Evolutionary conservation across 208 protist species (phyloP).

Genomic region (Angomonas ambiguus): DNA sequence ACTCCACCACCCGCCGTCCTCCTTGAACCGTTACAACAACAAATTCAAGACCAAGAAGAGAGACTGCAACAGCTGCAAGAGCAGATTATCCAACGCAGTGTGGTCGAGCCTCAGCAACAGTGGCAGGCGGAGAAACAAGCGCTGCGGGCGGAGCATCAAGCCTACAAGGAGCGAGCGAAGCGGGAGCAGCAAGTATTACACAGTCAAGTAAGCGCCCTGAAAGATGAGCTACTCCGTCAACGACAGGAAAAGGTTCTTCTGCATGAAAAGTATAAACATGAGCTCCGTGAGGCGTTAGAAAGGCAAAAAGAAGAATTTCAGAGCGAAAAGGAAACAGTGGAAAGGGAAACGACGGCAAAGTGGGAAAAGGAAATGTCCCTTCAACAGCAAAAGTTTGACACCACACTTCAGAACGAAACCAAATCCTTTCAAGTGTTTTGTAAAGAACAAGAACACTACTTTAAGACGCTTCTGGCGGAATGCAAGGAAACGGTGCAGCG

Average conservation of each 20-base stretch:
- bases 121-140: conserved; percentile 2
- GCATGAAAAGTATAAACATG: not conserved
- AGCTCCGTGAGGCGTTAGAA: not conserved
- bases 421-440: not conserved
- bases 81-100: no score
- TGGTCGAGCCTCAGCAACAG: no score
- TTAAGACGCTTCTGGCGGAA: not conserved
- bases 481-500: not conserved
- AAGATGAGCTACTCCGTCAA: conserved; percentile 72
- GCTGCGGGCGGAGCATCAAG: conserved; percentile 1
- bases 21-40: not conserved
- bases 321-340: not conserved
- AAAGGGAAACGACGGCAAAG: not conserved
- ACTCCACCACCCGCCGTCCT: not conserved
- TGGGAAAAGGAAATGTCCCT: not conserved
- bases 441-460: not conserved
- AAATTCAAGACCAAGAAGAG: not conserved
- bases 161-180: conserved; percentile 4
- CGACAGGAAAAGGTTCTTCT: conserved; percentile 6
- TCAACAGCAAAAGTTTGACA: not conserved
- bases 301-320: conserved; percentile 9
- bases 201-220: conserved; percentile 59
- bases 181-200: conserved; percentile 22
- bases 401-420: not conserved
- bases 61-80: not conserved